A percentile compares a stretch with the other conserved stretches of the same genome.
phyloP scores from a whole-genome alignment of 2,329 filamentous ascomycete species.

The Ceratocystiopsis minuta region DNA sequence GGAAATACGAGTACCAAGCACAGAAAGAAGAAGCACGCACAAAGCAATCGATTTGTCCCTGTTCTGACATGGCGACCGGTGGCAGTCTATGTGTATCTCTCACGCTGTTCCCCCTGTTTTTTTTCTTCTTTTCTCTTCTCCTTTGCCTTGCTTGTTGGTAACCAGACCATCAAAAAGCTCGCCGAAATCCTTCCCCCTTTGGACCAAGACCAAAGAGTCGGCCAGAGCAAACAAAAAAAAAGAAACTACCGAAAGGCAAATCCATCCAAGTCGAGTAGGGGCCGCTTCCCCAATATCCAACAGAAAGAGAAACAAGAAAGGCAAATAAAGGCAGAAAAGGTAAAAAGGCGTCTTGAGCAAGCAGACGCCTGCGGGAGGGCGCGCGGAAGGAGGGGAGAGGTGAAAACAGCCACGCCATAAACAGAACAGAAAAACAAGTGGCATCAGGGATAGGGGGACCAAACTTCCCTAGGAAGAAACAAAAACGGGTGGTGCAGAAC shows the following conservation, averaged over 20 bases:
- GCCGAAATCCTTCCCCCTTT: background rate
- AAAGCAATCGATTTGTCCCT: no score
- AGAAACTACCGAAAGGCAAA: background rate
- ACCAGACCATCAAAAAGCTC: conserved; percentile 3
- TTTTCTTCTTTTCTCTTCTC: background rate
- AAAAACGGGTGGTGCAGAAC: background rate
- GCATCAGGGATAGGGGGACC: background rate
- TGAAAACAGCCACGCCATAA: background rate
- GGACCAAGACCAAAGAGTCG: background rate
- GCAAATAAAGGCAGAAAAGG: no score
- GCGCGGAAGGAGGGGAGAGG: no score
- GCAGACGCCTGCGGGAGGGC: no score
- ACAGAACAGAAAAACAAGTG: background rate
- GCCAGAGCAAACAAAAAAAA: background rate
- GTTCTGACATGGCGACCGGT: conserved; percentile 3
- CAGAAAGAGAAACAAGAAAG: no score
- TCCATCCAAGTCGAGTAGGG: no score
- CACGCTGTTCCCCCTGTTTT: background rate
- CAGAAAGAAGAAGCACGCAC: no score
- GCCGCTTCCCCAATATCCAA: no score
- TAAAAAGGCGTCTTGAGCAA: no score
- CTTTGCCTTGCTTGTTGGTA: conserved; percentile 1
- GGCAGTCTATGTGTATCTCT: conserved; percentile 1
- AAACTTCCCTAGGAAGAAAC: background rate
- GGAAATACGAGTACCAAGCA: no score